Percentiles rank a stretch among this genome's conserved stretches.
phyloP scores from a whole-genome alignment of 2,329 filamentous ascomycete species.

The Penicillium frequentans region DNA sequence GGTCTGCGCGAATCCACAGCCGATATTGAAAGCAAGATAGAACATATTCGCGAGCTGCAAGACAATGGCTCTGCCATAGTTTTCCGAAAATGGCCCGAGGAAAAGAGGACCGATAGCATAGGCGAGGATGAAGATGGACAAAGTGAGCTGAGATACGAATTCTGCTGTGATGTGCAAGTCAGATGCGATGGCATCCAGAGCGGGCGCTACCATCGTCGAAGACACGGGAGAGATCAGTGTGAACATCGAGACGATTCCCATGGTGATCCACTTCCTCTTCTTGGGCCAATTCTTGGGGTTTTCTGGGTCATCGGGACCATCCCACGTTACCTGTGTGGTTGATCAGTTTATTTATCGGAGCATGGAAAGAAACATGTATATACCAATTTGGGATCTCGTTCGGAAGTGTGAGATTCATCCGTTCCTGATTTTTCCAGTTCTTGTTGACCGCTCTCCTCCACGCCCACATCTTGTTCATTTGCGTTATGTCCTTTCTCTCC shows the following conservation, averaged over 20 bases:
- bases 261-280: conserved; percentile 16
- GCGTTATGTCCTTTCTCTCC: no score
- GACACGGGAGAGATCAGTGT: not conserved
- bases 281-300: conserved; percentile 13
- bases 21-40: conserved; percentile 56
- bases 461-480: no score
- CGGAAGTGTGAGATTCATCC: no score
- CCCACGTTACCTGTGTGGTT: conserved; percentile 7
- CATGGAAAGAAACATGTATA: no score
- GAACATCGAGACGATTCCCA: not conserved
- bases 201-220: not conserved
- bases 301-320: conserved; percentile 6
- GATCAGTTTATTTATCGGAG: no score
- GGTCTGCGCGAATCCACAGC: conserved; percentile 54
- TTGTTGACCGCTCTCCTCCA: no score
- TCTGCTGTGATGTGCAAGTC: not conserved
- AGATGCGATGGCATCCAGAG: not conserved
- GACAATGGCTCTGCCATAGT: conserved; percentile 52
- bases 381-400: no score
- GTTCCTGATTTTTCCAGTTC: no score
- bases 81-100: conserved; percentile 50
- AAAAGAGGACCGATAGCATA: conserved; percentile 51
- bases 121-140: conserved; percentile 40
- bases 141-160: not conserved
- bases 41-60: conserved; percentile 53